phyloP scores from a whole-genome alignment of 148 eudicot genomes.

The Heliosperma pusillum region DNA sequence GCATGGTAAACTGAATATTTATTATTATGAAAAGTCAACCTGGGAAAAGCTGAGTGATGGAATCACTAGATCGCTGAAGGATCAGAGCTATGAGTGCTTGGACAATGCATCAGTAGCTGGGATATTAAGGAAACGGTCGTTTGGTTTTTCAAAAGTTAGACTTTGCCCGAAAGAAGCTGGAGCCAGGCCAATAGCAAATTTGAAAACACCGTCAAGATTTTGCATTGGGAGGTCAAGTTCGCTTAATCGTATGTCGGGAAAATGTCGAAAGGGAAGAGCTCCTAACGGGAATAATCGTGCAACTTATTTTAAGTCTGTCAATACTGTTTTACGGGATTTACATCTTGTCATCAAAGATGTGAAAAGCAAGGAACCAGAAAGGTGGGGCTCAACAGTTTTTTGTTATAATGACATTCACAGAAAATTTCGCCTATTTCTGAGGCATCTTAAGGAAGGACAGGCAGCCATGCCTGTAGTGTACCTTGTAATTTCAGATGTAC shows the following conservation, averaged over 20 bases:
- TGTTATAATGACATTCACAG: constrained; percentile 67
- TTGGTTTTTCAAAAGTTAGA: constrained; percentile 84
- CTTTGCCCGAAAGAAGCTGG: constrained; percentile 72
- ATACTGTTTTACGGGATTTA: constrained; percentile 57
- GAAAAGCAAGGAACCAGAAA: constrained; percentile 50
- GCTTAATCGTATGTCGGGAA: constrained; percentile 14
- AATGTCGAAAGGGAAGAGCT: constrained; percentile 12
- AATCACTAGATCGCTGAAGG: constrained; percentile 31
- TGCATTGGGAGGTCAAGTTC: constrained; percentile 14
- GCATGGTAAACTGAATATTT: constrained; percentile 62
- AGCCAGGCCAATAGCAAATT: constrained; percentile 68
- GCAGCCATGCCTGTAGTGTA: constrained; percentile 42
- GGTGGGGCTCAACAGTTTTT: constrained; percentile 78
- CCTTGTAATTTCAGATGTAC: constrained; percentile 79
- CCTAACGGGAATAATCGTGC: constrained; percentile 12
- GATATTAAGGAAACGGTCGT: constrained; percentile 48
- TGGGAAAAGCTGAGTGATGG: constrained; percentile 53
- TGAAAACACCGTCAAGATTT: constrained; percentile 57
- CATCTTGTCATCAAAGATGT: constrained; percentile 68
- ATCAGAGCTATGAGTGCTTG: constrained; percentile 40
- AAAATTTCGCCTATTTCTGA: constrained; percentile 61
- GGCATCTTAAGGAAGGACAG: constrained; percentile 46
- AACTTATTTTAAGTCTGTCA: constrained; percentile 51
- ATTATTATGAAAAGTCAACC: constrained; percentile 50
- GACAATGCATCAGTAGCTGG: constrained; percentile 33